A percentile compares a stretch with the other conserved stretches of the same genome.
These are phyloP conservation scores for Fusarium pilosicola DNA, from an alignment of 2,329 filamentous ascomycete genomes.

Conservation along the genomic window DNA sequence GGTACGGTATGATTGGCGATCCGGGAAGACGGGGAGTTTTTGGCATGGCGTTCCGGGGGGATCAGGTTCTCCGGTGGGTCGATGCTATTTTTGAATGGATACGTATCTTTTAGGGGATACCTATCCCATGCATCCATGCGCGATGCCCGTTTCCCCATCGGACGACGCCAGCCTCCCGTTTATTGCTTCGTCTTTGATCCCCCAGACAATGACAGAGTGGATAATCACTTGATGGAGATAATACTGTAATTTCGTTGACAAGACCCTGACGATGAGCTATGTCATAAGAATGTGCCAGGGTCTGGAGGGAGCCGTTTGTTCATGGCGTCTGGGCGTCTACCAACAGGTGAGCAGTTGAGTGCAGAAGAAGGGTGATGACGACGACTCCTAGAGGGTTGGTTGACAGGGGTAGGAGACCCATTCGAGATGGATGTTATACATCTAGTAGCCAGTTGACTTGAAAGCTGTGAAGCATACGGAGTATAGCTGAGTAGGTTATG, in stretches of 20 bases:
- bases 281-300: constrained; percentile 2
- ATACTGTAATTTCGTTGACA: constrained; percentile 2
- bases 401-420: constrained; percentile 19
- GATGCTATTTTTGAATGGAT: constrained; percentile 27
- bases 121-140: neutral
- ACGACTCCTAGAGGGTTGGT: constrained; percentile 21
- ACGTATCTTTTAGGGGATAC: constrained; percentile 5
- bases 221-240: neutral
- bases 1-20: neutral
- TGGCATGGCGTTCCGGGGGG: neutral
- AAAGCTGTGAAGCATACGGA: neutral
- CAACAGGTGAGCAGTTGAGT: neutral
- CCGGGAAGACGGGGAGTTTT: constrained; percentile 19
- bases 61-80: constrained; percentile 7
- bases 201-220: neutral
- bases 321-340: neutral
- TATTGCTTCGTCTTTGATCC: neutral
- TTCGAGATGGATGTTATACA: neutral
- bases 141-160: constrained; percentile 6
- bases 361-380: constrained; percentile 25
- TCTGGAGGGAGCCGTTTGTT: constrained; percentile 10
- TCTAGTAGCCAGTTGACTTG: neutral
- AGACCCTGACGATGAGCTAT: neutral
- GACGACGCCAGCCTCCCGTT: constrained; percentile 17
- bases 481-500: neutral